Conservation (phyloP, 225 moss, liverwort and hornwort genomes). For the Physcomitrium patens region DNA sequence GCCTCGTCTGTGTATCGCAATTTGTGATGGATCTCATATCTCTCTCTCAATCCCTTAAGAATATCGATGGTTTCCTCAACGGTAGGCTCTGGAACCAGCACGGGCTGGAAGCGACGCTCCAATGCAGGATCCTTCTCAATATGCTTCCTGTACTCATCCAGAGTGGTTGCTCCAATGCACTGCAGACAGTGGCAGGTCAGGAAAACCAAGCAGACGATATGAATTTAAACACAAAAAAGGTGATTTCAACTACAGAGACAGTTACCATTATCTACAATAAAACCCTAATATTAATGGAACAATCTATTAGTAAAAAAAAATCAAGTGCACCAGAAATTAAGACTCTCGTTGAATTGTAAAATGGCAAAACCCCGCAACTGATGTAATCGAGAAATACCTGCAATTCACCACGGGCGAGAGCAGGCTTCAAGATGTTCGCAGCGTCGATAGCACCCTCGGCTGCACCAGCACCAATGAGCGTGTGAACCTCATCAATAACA, state of each 20-base stretch:
- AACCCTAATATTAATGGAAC: too few species aligned
- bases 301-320: too few species aligned
- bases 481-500: slow-evolving; percentile 86
- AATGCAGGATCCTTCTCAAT: slow-evolving; percentile 86
- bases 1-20: slow-evolving; percentile 77
- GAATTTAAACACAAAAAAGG: too few species aligned
- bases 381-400: slow-evolving; percentile 40
- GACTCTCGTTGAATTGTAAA: neutral
- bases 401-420: slow-evolving; percentile 78
- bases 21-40: slow-evolving; percentile 87
- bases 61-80: slow-evolving; percentile 82
- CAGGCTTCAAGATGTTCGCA: slow-evolving; percentile 81
- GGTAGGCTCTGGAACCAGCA: slow-evolving; percentile 74
- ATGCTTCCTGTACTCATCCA: slow-evolving; percentile 86
- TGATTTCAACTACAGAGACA: too few species aligned
- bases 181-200: slow-evolving; percentile 20
- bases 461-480: slow-evolving; percentile 81
- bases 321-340: too few species aligned
- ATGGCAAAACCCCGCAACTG: neutral
- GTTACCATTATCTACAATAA: too few species aligned
- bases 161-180: slow-evolving; percentile 88
- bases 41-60: slow-evolving; percentile 72
- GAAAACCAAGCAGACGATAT: neutral
- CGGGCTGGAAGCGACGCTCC: slow-evolving; percentile 82
- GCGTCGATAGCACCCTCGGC: slow-evolving; percentile 91